Percentiles rank a stretch among this genome's conserved stretches.
phyloP scores from a whole-genome alignment of 345 rosid genomes.

The Erysimum cheiranthoides region DNA sequence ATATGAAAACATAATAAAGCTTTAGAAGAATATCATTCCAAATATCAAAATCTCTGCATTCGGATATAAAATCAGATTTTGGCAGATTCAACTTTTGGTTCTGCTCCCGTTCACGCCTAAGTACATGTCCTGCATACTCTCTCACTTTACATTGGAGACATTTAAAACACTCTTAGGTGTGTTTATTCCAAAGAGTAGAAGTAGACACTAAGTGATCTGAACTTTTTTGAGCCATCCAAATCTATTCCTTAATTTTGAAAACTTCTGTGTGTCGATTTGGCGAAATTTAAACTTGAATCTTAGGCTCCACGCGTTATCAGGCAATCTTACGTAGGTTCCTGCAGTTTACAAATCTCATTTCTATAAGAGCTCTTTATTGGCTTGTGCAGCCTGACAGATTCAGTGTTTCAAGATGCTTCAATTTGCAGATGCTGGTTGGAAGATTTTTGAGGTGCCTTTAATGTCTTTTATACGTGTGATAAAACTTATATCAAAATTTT shows the following conservation, averaged over 20 bases:
- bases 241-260: slow-evolving; percentile 37
- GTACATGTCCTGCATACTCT: too few species aligned
- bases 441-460: slow-evolving; percentile 18
- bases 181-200: too few species aligned
- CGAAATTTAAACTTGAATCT: slow-evolving; percentile 36
- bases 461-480: too few species aligned
- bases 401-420: slow-evolving; percentile 41
- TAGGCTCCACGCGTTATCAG: slow-evolving; percentile 37
- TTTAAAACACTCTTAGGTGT: too few species aligned
- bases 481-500: too few species aligned
- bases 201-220: neutral
- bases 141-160: too few species aligned
- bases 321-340: slow-evolving; percentile 29
- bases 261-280: slow-evolving; percentile 33
- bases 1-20: too few species aligned
- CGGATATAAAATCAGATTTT: too few species aligned
- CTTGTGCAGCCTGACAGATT: slow-evolving; percentile 44
- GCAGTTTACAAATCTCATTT: slow-evolving; percentile 16
- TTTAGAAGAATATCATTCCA: too few species aligned
- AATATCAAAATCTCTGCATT: too few species aligned
- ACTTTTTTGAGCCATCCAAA: slow-evolving; percentile 36
- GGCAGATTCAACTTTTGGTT: too few species aligned
- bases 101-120: too few species aligned
- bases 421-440: slow-evolving; percentile 38
- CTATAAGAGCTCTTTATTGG: slow-evolving; percentile 39